phyloP scores from a whole-genome alignment of 23 red algal genomes.

The Gracilariopsis chorda region DNA sequence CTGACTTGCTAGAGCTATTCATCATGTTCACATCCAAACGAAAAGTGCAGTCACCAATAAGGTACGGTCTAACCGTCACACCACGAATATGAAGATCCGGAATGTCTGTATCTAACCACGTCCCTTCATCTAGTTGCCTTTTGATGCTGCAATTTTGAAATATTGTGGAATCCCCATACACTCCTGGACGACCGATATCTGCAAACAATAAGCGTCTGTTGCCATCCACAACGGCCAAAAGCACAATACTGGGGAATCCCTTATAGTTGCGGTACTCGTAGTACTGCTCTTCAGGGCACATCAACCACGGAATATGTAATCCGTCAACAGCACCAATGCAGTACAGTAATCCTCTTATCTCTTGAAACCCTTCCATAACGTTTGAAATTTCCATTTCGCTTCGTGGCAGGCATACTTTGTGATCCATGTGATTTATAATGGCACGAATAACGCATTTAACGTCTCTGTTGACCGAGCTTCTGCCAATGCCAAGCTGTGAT shows the following conservation, averaged over 20 bases:
- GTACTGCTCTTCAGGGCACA: not conserved
- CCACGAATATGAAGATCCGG: not conserved
- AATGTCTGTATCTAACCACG: not conserved
- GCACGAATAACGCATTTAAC: no score
- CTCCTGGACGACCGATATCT: not conserved
- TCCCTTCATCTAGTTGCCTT: no score
- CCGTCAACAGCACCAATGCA: not conserved
- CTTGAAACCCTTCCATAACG: not conserved
- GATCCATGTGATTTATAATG: no score
- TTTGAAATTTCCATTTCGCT: not conserved
- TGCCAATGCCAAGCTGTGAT: no score
- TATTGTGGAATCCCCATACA: conserved; percentile 19
- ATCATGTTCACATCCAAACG: not conserved
- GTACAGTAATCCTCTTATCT: not conserved
- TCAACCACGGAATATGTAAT: no score
- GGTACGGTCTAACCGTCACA: not conserved
- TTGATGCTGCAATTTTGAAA: conserved; percentile 4
- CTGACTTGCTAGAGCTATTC: not conserved
- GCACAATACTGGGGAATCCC: not conserved
- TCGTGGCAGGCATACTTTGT: not conserved
- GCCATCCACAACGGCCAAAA: not conserved
- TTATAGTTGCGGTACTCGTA: conserved; percentile 34
- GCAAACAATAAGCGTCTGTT: not conserved
- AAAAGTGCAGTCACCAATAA: conserved; percentile 29
- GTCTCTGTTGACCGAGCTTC: no score